Evolutionary conservation across 2,329 filamentous ascomycete species (phyloP), one percentile per base, ranked within the genome.

Genomic region (Juglanconis sp.): DNA sequence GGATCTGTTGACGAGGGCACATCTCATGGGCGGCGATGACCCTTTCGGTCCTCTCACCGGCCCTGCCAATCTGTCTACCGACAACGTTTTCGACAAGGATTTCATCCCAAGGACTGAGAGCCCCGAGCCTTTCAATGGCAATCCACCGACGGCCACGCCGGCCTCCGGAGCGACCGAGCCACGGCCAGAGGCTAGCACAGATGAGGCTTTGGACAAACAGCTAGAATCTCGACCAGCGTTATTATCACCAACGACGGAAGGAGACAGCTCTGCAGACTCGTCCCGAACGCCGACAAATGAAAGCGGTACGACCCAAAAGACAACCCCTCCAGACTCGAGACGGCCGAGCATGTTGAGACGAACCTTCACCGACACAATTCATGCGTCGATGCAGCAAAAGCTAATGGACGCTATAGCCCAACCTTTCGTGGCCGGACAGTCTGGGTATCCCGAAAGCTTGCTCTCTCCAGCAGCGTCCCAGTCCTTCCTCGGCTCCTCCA

Each of bases 401-500:
- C 85, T 97, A 50, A 85, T 94, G 68, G 93, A 98, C 69, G 88
- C 89, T 54, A 81, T 97, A 74, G 87, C 92, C 31, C 88, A 93
- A 71, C 93, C 94, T 15, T 96, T 91, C 71, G 77, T 87, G 32
- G 77, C 83, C 10, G 72, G 71, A n/a, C 81, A 85, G 42, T 61
- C 69, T 6, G 66, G 63, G 24, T 72, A 72, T 54, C 65, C 70
- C 3, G 75, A 77, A 9, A 68, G 69, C 32, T 49, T 77, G 9
- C 52, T 74, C 10, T 85, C 83, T 17, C 80, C 82, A 56, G 76
- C 69, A 57, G 67, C 74, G 35, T 73, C 73, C 49, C 77, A 76
- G 56, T 70, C 73, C 50, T 24, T 24, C 24, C 75, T 77, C 59
- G 71, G 71, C 8, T 74, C 72, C 42, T 76, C 74, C 17, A 69